Evolutionary conservation across 345 rosid genomes (phyloP).

Genomic region (Mercurialis annua): DNA sequence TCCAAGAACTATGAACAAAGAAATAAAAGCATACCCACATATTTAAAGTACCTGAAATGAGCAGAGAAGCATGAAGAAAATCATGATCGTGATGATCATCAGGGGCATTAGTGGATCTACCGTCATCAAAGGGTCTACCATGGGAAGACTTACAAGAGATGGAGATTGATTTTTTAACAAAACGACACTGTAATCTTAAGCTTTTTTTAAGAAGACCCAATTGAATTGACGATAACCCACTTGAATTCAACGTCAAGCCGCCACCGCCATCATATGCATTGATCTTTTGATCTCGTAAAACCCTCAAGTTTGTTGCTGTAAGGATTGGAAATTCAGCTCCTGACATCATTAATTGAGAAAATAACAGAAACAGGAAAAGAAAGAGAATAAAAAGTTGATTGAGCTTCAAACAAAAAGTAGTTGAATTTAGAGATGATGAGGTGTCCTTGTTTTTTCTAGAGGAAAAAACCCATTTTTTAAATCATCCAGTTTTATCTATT

Average conservation of each 20-base stretch:
- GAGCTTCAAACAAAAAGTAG: too few species aligned
- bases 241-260: constrained; percentile 8
- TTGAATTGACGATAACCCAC: constrained; percentile 25
- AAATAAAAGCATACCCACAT: background rate
- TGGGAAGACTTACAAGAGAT: constrained; percentile 43
- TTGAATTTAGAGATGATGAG: too few species aligned
- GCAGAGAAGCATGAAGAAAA: constrained; percentile 75
- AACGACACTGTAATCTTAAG: constrained; percentile 19
- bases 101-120: constrained; percentile 38
- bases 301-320: constrained; percentile 21
- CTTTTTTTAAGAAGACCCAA: constrained; percentile 22
- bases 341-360: constrained; percentile 33
- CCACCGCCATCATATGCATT: constrained; percentile 10
- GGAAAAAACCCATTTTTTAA: too few species aligned
- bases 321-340: constrained; percentile 33
- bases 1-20: background rate
- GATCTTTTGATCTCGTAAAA: constrained; percentile 20
- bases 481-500: too few species aligned
- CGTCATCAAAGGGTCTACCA: constrained; percentile 37
- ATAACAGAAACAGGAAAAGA: background rate
- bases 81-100: constrained; percentile 39
- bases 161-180: constrained; percentile 19
- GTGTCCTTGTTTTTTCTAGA: too few species aligned
- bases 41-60: constrained; percentile 52
- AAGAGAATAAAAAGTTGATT: too few species aligned